These are phyloP conservation scores for Fusarium citri DNA, from an alignment of 2,329 filamentous ascomycete genomes.

Conservation along the genomic window DNA sequence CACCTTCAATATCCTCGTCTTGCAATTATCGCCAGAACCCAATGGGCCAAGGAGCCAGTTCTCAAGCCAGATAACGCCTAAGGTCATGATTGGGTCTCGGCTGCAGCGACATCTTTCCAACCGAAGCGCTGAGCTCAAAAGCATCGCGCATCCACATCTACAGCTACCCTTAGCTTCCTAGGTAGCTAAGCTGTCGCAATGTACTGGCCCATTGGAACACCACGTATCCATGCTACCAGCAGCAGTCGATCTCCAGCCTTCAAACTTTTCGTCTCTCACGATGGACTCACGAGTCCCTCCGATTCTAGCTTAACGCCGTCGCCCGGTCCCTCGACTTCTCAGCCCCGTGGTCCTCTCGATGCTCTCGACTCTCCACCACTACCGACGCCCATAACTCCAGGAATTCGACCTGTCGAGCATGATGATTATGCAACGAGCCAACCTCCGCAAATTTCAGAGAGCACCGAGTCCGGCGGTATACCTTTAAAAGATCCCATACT, in stretches of 20 bases:
- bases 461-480: constrained; percentile 49
- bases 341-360: constrained; percentile 48
- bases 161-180: constrained; percentile 41
- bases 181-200: constrained; percentile 63
- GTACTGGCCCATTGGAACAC: constrained; percentile 92
- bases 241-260: constrained; percentile 68
- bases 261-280: constrained; percentile 66
- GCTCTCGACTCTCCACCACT: constrained; percentile 51
- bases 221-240: constrained; percentile 83
- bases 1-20: constrained; percentile 27
- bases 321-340: constrained; percentile 32
- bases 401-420: constrained; percentile 69
- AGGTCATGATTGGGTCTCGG: constrained; percentile 45
- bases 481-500: constrained; percentile 73
- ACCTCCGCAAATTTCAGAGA: constrained; percentile 42
- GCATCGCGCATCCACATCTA: constrained; percentile 34
- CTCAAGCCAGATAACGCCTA: constrained; percentile 31
- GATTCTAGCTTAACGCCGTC: constrained; percentile 43
- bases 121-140: constrained; percentile 30
- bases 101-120: constrained; percentile 27
- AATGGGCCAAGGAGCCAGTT: constrained; percentile 38
- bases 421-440: constrained; percentile 53
- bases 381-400: constrained; percentile 66
- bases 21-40: constrained; percentile 31
- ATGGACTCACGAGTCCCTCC: constrained; percentile 64